Evolutionary conservation across 2,329 filamentous ascomycete genomes (phyloP).

Genomic region (Calonectria leucothoes): DNA sequence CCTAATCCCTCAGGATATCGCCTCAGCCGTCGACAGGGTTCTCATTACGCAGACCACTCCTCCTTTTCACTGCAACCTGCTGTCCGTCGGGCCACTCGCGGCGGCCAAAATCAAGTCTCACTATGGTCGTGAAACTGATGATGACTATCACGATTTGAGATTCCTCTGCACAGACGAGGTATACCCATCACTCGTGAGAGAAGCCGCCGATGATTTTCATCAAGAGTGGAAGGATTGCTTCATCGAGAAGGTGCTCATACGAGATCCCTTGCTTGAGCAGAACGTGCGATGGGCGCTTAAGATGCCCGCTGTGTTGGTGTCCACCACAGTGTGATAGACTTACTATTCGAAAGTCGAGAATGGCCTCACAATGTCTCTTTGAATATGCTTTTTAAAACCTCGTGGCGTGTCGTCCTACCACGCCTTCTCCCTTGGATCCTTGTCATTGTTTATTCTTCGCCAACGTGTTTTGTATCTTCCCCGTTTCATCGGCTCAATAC

Average conservation of each 20-base stretch:
- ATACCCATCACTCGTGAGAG: not conserved
- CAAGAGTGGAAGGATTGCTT: not conserved
- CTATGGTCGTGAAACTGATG: not conserved
- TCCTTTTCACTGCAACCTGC: not conserved
- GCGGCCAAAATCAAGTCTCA: not conserved
- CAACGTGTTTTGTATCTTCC: not conserved
- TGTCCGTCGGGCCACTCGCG: not conserved
- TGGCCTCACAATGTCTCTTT: not conserved
- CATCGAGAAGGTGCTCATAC: not conserved
- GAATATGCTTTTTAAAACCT: too few relatives aligned
- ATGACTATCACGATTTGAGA: not conserved
- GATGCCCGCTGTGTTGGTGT: not conserved
- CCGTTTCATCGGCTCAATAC: not conserved
- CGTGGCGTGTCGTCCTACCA: not conserved
- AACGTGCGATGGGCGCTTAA: not conserved
- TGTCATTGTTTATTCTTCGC: not conserved
- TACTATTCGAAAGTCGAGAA: too few relatives aligned
- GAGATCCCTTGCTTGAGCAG: not conserved
- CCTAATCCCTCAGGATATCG: not conserved
- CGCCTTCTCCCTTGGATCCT: not conserved
- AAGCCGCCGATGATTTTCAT: not conserved
- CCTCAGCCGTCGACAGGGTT: not conserved
- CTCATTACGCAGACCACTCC: not conserved
- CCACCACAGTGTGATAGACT: too few relatives aligned
- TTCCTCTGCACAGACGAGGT: not conserved